phyloP scores from a whole-genome alignment of 169 alveolate genomes.

The Prorocentrum cordatum region DNA sequence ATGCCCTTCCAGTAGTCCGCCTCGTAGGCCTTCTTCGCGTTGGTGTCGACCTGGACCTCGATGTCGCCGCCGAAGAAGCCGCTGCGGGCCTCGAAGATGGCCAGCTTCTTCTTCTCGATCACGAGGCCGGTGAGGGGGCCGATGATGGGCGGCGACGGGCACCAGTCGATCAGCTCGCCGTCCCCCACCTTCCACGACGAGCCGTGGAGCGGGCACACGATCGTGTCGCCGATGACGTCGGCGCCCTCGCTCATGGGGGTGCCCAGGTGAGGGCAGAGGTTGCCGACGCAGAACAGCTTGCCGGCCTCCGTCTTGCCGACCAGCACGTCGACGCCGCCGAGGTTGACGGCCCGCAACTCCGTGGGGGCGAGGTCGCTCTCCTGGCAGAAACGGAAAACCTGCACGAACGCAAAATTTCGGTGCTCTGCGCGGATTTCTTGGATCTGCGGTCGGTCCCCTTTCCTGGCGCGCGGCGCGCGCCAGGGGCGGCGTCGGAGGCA shows the following conservation, averaged over 20 bases:
- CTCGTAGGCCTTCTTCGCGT: slow-evolving; percentile 56
- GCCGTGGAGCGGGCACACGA: slow-evolving; percentile 51
- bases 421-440: no score
- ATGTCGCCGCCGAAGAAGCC: slow-evolving; percentile 39
- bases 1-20: slow-evolving; percentile 67
- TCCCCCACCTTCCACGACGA: slow-evolving; percentile 31
- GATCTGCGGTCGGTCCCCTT: no score
- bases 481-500: no score
- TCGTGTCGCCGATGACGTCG: slow-evolving; percentile 34
- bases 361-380: slow-evolving; percentile 7
- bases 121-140: slow-evolving; percentile 62
- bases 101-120: slow-evolving; percentile 38
- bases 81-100: slow-evolving; percentile 31
- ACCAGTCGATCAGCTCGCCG: slow-evolving; percentile 60
- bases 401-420: no score
- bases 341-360: slow-evolving; percentile 13
- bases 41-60: slow-evolving; percentile 61
- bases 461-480: no score
- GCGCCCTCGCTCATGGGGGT: slow-evolving; percentile 67
- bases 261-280: slow-evolving; percentile 63
- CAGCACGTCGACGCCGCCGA: slow-evolving; percentile 53
- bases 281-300: slow-evolving; percentile 22
- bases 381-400: no score
- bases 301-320: slow-evolving; percentile 57
- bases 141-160: slow-evolving; percentile 53